Percentiles rank a stretch among this genome's conserved stretches.
Evolutionary conservation across 495 filamentous ascomycete species (phyloP).

Genomic region (Evernia prunastri): DNA sequence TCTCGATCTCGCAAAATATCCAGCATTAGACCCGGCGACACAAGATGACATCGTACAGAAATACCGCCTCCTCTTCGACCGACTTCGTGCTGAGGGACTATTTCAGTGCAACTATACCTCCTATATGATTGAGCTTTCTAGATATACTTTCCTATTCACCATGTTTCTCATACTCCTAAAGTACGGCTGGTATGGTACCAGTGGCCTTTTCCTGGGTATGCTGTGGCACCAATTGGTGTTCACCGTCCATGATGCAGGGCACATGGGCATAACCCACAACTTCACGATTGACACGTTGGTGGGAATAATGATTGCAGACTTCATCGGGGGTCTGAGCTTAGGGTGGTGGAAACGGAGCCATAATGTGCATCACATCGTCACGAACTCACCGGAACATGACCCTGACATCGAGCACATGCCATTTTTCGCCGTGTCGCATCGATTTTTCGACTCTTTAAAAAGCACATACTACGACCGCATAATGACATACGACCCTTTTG

Average conservation of each 20-base stretch:
- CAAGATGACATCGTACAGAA: constrained; percentile 73
- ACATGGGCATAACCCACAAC: constrained; percentile 94
- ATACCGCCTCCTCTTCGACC: constrained; percentile 68
- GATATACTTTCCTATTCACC: constrained; percentile 68
- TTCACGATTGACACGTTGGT: constrained; percentile 77
- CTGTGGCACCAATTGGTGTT: constrained; percentile 98
- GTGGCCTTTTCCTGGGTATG: constrained; percentile 69
- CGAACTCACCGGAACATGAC: constrained; percentile 93
- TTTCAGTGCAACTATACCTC: constrained; percentile 81
- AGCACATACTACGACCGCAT: constrained; percentile 86
- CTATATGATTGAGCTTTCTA: constrained; percentile 66
- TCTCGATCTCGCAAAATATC: constrained; percentile 74
- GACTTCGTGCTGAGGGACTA: constrained; percentile 65
- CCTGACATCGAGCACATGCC: constrained; percentile 97
- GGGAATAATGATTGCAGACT: constrained; percentile 87
- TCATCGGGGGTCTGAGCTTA: constrained; percentile 78
- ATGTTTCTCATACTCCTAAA: constrained; percentile 60
- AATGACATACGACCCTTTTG: constrained; percentile 76
- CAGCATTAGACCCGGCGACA: constrained; percentile 64
- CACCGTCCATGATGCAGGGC: constrained; percentile 90
- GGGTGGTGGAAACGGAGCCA: constrained; percentile 98
- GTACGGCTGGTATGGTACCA: constrained; percentile 65
- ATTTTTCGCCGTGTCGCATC: constrained; percentile 87
- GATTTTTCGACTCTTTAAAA: constrained; percentile 66
- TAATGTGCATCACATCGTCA: constrained; percentile 97